Percentiles rank a stretch among this genome's conserved stretches.
Evolutionary conservation across 768 basidiomycete species (phyloP).

Genomic region (Russula ochroleuca): DNA sequence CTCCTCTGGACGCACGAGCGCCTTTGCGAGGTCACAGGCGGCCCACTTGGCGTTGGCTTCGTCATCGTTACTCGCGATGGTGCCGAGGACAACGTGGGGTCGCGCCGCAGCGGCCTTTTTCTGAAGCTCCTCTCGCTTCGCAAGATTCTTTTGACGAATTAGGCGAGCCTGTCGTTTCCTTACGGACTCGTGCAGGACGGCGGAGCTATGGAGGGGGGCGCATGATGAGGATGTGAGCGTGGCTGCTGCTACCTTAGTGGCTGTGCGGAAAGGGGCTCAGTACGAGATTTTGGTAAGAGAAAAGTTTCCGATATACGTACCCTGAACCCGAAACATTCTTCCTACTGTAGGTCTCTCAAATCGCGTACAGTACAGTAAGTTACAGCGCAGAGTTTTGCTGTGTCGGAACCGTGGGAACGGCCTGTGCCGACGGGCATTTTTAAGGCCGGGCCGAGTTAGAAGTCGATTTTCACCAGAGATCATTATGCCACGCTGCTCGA

Average conservation of each 20-base stretch:
- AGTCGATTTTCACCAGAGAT: constrained; percentile 37
- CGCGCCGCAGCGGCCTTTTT: constrained; percentile 39
- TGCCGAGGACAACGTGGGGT: constrained; percentile 74
- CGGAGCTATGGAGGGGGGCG: constrained; percentile 47
- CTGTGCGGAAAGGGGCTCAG: constrained; percentile 24
- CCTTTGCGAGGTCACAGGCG: constrained; percentile 56
- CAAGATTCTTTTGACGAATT: constrained; percentile 43
- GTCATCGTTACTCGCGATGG: constrained; percentile 58
- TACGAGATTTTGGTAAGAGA: not conserved
- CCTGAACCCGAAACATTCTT: no score
- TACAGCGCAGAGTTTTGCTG: no score
- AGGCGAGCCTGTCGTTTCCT: constrained; percentile 38
- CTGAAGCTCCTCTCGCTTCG: constrained; percentile 43
- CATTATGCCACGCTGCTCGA: constrained; percentile 66
- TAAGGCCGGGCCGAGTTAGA: constrained; percentile 17
- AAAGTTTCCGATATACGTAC: not conserved
- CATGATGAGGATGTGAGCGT: constrained; percentile 36
- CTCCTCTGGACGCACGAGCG: constrained; percentile 38
- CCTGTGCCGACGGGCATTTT: constrained; percentile 26
- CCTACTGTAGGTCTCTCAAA: no score
- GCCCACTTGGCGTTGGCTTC: constrained; percentile 52
- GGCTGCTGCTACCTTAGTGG: constrained; percentile 36
- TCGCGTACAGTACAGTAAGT: no score
- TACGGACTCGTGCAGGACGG: constrained; percentile 33
- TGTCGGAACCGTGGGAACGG: no score